Evolutionary conservation across 805 yeast species (phyloP), one percentile per base, ranked within the genome.

Genomic region (Kodamaea sagamina): DNA sequence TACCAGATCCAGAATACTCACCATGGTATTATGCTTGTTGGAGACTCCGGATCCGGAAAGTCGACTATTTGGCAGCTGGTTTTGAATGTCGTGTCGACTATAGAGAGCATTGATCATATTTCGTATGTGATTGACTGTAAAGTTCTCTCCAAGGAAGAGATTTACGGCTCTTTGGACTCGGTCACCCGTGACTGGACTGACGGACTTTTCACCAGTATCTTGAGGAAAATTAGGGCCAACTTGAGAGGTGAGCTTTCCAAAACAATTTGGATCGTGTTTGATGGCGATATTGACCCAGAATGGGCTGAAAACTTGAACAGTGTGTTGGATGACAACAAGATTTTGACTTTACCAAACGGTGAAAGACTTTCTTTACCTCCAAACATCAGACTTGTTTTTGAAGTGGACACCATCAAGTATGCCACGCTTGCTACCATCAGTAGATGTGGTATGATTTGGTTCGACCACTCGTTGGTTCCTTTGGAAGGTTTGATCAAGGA

Each of bases 261-360:
- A 46, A 61, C 72, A 2, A 72, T 81, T 11, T 89, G 96, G 93
- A 74, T 92, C 46, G 74, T 90, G 0, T 86, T 92, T 57, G 97
- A 92, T 62, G 95, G 97, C 29, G 96, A 89, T 53, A 78, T 92
- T 26, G 97, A 92, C 57, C 97, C 98, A 0, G 82, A 79, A 29
- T 92, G 97, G 95, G 88, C 88, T 1, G 98, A 92, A 54, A 84
- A 85, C 43, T 67, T 92, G 50, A 92, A 92, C 65, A 85, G 95
- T 66, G 93, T 89, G 7, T 69, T 92, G 12, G 98, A 92, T 63
- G 98, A 92, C 51, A 92, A 89, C 62, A 81, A 78, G 49, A 50
- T 85, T 1, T 63, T 92, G 32, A 89, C 97, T 0, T 67, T 92
- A 7, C 93, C 98, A 0, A 89, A 81, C 56, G 98, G 98, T 29